Base-by-base conservation (phyloP, 2,329 filamentous ascomycete species). In the Aspergillus neotritici region DNA sequence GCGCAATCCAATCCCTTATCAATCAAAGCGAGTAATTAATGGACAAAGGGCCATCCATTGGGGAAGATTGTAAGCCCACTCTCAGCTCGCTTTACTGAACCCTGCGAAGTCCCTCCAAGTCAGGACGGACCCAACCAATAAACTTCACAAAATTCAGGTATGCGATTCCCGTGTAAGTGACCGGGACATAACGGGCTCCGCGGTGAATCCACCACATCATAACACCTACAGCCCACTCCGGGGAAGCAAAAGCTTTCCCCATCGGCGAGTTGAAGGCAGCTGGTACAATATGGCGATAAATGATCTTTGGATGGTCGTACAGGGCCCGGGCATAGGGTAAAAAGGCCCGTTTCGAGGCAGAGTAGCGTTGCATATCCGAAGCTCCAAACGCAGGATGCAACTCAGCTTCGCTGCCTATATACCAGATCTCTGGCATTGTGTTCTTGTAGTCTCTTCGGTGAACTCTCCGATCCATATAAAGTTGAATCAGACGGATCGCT, bases 191-290 rank as follows among this genome's bases (percentile, higher is more conserved):
- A 4, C 37, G 32, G 1, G 50, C 51, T 9, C 51, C 51, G 6
- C 51, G 43, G 10, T 44, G 50, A 30, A 54, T 49, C 51, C 51
- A 54, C 44, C 48, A 54, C 44, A 54, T 48, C 12, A 41, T 29
- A 2, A 43, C 36, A n/a, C 34, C 16, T 8, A 44, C 50, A 3
- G 42, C 42, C 51, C 46, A 52, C 2, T 45, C 40, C n/a, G 46
- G 34, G 5, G 51, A 49, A 9, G 41, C 30, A 33, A 47, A 28
- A 2, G 41, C 41, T 10, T 25, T 37, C 1, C 44, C 49, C 33
- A 46, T 46, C 5, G 34, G 31, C 12, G 37, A 48, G 13, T 38
- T 12, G 13, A 48, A 50, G 1, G 42, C 43, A 1, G 51, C 41
- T 8, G 43, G 44, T 3, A 54, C 46, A 6, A 54, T 48, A 44